A percentile compares a stretch with the other conserved stretches of the same genome.
Conservation (phyloP, 2,329 filamentous ascomycete species). For the Ophiosphaerella korrae region DNA sequence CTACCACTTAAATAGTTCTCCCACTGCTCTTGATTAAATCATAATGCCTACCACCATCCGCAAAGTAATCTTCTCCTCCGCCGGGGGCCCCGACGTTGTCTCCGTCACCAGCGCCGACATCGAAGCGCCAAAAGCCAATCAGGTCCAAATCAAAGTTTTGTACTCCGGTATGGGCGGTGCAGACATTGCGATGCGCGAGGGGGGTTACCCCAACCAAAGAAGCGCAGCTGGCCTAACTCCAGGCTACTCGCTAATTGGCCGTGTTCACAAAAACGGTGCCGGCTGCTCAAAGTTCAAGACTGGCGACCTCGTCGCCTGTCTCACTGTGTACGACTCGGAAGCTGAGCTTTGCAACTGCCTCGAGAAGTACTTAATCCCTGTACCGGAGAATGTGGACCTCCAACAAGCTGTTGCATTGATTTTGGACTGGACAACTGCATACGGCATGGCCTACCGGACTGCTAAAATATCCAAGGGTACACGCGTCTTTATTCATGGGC, state of each 20-base stretch:
- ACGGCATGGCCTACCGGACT: constrained; percentile 35
- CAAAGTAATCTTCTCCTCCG: constrained; percentile 53
- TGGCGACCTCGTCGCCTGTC: constrained; percentile 34
- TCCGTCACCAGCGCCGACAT: constrained; percentile 44
- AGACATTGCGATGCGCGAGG: constrained; percentile 58
- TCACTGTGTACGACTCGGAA: constrained; percentile 43
- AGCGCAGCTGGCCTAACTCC: constrained; percentile 54
- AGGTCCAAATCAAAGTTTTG: constrained; percentile 56
- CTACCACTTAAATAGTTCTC: background rate
- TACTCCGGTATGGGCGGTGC: constrained; percentile 56
- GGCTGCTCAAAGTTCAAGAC: constrained; percentile 32
- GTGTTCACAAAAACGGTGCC: constrained; percentile 48
- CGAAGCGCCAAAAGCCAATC: constrained; percentile 47
- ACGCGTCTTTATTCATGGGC: constrained; percentile 57
- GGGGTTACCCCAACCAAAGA: constrained; percentile 54
- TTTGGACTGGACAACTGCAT: constrained; percentile 53
- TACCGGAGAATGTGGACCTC: constrained; percentile 51
- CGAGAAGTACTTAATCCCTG: constrained; percentile 53
- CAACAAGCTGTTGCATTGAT: constrained; percentile 50
- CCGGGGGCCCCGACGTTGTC: constrained; percentile 51
- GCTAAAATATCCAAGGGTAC: constrained; percentile 52
- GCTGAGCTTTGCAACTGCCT: constrained; percentile 54
- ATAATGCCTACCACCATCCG: constrained; percentile 45
- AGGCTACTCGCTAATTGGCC: constrained; percentile 56
- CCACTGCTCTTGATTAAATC: background rate